A percentile compares a stretch with the other conserved stretches of the same genome.
Conservation (phyloP, 352 stramenopile species). For the Globisporangium abappressorium region DNA sequence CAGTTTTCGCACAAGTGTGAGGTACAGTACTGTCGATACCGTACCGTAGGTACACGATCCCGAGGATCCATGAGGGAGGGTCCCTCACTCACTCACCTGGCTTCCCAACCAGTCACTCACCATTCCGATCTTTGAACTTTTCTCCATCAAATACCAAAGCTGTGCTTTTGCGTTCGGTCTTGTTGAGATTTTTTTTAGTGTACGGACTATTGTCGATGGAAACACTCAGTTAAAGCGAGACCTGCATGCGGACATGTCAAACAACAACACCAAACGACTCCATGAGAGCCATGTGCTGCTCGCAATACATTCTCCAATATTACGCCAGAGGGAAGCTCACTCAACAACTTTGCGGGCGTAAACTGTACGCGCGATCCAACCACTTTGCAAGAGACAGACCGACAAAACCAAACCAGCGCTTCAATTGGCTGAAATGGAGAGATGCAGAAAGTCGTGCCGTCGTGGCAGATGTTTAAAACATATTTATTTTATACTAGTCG, state of each 20-base stretch:
- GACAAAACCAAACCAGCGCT: background rate
- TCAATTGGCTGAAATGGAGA: background rate
- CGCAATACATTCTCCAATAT: background rate
- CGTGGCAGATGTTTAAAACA: background rate
- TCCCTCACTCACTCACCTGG: background rate
- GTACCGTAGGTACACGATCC: background rate
- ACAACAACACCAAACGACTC: background rate
- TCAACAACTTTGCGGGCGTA: conserved; percentile 9
- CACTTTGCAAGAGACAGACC: conserved; percentile 6
- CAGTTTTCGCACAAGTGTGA: background rate
- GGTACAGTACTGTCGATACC: background rate
- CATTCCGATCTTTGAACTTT: background rate
- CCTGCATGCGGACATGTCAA: background rate
- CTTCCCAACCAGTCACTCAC: background rate
- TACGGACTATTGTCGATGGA: background rate
- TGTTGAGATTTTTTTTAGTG: background rate
- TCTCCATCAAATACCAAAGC: background rate
- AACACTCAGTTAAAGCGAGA: background rate
- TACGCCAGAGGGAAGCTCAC: conserved; percentile 7
- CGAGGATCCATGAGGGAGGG: background rate
- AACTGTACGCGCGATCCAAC: conserved; percentile 10
- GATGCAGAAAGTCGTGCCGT: background rate
- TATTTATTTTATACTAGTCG: background rate
- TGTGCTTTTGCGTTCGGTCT: background rate
- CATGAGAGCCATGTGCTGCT: background rate